phyloP scores from a whole-genome alignment of 306 rosid genomes.

The Crotalaria pallida region DNA sequence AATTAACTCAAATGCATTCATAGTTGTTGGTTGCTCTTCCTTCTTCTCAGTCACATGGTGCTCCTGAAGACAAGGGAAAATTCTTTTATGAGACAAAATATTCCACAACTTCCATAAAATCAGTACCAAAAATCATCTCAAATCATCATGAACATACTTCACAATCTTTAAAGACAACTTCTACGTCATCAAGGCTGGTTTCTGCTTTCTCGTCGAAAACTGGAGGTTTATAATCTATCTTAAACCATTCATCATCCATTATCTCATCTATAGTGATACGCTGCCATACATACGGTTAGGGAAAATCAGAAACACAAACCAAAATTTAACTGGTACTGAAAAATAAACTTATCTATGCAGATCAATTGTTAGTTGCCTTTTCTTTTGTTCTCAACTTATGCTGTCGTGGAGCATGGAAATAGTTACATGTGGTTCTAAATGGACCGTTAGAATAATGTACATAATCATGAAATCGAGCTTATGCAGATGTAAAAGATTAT shows the following conservation, averaged over 20 bases:
- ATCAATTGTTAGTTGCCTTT: not conserved
- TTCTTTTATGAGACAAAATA: conserved; percentile 20
- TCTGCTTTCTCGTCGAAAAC: too few relatives aligned
- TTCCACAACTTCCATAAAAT: conserved; percentile 2
- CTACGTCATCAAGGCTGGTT: too few relatives aligned
- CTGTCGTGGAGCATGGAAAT: not conserved
- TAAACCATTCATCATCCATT: conserved; percentile 70
- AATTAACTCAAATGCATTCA: conserved; percentile 94
- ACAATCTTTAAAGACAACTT: too few relatives aligned
- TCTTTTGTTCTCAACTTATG: not conserved
- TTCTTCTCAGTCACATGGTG: conserved; percentile 88
- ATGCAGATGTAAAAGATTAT: not conserved
- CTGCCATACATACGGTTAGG: conserved; percentile 48
- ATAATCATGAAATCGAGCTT: conserved; percentile 3
- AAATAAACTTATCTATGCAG: not conserved
- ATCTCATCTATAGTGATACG: conserved; percentile 74
- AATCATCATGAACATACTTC: conserved; percentile 23
- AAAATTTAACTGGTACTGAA: conserved; percentile 8
- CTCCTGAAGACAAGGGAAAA: conserved; percentile 53
- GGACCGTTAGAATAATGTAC: not conserved
- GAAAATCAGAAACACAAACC: conserved; percentile 17
- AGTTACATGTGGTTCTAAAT: conserved; percentile 6
- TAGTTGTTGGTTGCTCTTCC: conserved; percentile 87
- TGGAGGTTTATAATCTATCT: too few relatives aligned
- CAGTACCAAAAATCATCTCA: not conserved